Evolutionary conservation across 192 early-diverging fungal genomes (phyloP).

Genomic region (Coemansia sp.): DNA sequence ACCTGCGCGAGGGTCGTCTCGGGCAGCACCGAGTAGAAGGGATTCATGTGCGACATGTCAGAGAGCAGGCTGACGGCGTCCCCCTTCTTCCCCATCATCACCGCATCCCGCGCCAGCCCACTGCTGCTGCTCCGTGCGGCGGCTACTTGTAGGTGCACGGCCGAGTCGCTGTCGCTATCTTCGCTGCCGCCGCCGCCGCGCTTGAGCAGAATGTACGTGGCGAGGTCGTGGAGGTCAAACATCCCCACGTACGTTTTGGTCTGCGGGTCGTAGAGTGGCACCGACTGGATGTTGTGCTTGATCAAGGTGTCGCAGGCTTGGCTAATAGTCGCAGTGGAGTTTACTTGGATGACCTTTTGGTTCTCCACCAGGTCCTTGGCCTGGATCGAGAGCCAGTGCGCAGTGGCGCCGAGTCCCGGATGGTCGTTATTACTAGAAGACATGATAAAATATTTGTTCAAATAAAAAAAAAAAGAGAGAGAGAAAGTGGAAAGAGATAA

Average conservation of each 20-base stretch:
- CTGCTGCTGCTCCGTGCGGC: slow-evolving; percentile 1
- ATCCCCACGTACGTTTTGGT: slow-evolving; percentile 71
- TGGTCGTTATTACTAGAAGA: not conserved
- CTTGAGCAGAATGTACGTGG: slow-evolving; percentile 70
- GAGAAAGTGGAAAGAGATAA: not conserved
- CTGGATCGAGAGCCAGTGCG: slow-evolving; percentile 69
- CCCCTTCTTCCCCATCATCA: not conserved
- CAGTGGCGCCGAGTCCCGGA: slow-evolving; percentile 35
- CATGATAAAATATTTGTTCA: not conserved
- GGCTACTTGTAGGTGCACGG: slow-evolving; percentile 8
- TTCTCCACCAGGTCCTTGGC: slow-evolving; percentile 59
- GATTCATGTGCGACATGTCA: slow-evolving; percentile 79
- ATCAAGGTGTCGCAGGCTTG: slow-evolving; percentile 73
- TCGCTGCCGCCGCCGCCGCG: not conserved
- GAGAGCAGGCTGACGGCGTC: slow-evolving; percentile 17
- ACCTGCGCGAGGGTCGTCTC: slow-evolving; percentile 73
- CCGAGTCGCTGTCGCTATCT: not conserved
- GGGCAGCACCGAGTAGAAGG: slow-evolving; percentile 78
- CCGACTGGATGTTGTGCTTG: slow-evolving; percentile 74
- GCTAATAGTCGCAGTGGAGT: slow-evolving; percentile 61
- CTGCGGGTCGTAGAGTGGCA: slow-evolving; percentile 71
- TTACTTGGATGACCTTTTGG: slow-evolving; percentile 68
- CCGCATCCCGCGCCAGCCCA: not conserved
- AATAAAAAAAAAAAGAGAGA: not conserved
- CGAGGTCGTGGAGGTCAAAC: slow-evolving; percentile 85